Evolutionary conservation across 31 red algal species (phyloP), one percentile per base, ranked within the genome.

Genomic region (Endocladia muricata): DNA sequence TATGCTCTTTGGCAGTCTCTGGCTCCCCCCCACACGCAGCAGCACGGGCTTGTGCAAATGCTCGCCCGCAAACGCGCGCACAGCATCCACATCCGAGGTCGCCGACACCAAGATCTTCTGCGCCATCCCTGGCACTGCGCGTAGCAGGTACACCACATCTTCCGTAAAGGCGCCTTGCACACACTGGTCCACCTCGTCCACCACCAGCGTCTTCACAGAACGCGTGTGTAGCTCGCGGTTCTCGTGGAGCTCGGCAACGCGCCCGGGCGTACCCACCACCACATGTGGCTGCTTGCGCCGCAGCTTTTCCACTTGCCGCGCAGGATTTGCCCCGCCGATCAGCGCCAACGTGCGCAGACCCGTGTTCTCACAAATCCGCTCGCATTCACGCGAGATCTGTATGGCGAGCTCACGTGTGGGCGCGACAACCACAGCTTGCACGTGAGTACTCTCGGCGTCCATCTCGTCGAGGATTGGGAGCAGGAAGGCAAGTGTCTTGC

Each of bases 161-260:
- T 84, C 84, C n/a, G 66, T 23, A 29, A 88, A 83, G 1, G 25
- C 88, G 1, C 73, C 79, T 23, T 82, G 56, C 32, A 99, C 65
- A 52, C 81, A 84, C 37, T 88, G 88, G 60, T 99, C 97, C 0
- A 86, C 88, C 68, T 99, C 97, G 77, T 99, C 97, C 19, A 99
- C 36, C 8, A 99, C 92, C 11, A 98, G 32, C 26, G 64, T 83
- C 7, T 44, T 49, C 28, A 79, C 31, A 13, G 41, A 47, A 35
- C 51, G 63, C 2, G 88, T 26, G 37, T 70, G 48, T 31, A 97
- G 70, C 38, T 68, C 52, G 26, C 76, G 39, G 61, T 68, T 47
- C 11, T 82, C 85, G 19, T 63, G 37, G 57, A 98, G 55, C 47
- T 98, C 91, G 7, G 59, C 75, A 19, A 99, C 29, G 38, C 97